phyloP scores from a whole-genome alignment of 192 early-diverging fungal genomes.

The Gonapodya prolifera region DNA sequence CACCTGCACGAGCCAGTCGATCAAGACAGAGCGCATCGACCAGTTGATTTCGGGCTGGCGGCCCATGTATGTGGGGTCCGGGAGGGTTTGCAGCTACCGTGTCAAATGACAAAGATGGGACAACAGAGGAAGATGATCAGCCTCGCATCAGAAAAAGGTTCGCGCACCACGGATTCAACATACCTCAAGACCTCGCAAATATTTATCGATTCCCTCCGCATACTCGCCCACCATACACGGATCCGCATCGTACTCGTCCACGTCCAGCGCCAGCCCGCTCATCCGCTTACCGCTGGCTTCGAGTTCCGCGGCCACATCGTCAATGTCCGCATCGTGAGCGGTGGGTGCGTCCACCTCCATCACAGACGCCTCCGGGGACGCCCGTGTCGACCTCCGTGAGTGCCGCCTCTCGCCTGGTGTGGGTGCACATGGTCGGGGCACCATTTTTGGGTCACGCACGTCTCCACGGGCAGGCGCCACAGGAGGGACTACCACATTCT shows the following conservation, averaged over 20 bases:
- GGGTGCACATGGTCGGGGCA: not conserved
- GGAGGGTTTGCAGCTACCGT: constrained; percentile 21
- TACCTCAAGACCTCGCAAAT: constrained; percentile 47
- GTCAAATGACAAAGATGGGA: not conserved
- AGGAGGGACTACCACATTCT: not conserved
- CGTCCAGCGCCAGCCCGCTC: not conserved
- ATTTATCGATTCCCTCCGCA: constrained; percentile 46
- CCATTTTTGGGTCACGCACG: not conserved
- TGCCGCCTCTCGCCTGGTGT: too few species aligned
- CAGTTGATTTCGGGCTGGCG: constrained; percentile 31
- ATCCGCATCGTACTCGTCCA: constrained; percentile 14
- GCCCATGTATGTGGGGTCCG: constrained; percentile 34
- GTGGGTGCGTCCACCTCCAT: not conserved
- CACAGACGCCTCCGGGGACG: not conserved
- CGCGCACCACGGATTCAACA: not conserved
- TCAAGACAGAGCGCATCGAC: constrained; percentile 32
- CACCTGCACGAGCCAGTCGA: constrained; percentile 44
- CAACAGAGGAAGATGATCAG: not conserved
- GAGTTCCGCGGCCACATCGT: too few species aligned
- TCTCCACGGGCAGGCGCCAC: not conserved
- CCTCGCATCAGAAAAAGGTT: not conserved
- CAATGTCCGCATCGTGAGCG: too few species aligned
- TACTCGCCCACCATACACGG: constrained; percentile 39
- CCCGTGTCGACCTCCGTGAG: too few species aligned
- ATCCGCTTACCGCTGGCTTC: not conserved